Conservation (phyloP, 192 early-diverging fungal genomes). For the Entrophospora sp. region DNA sequence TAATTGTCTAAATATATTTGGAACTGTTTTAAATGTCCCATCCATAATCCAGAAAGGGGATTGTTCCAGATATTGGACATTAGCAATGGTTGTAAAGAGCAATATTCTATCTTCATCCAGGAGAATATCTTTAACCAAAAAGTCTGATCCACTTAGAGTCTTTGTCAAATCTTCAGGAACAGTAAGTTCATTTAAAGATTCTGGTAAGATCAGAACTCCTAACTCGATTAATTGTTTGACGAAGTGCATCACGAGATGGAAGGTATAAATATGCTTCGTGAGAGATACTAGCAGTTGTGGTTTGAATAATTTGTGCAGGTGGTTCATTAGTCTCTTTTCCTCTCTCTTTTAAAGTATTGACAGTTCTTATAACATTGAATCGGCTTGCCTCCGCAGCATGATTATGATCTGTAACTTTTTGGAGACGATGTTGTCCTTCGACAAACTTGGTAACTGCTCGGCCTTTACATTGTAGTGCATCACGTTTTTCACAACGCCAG, state of each 20-base stretch:
- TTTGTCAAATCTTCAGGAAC: no score
- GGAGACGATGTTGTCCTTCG: not conserved
- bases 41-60: not conserved
- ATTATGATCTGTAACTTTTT: not conserved
- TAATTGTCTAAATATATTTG: not conserved
- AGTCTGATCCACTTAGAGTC: not conserved
- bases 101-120: not conserved
- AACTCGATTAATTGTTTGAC: not conserved
- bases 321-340: not conserved
- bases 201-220: not conserved
- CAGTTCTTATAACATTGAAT: not conserved
- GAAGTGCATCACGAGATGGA: not conserved
- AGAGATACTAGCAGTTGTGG: not conserved
- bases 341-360: not conserved
- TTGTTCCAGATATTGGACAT: not conserved
- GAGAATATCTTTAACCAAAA: not conserved
- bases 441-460: not conserved
- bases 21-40: conserved; percentile 2
- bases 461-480: not conserved
- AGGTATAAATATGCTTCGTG: not conserved
- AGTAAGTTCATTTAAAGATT: not conserved
- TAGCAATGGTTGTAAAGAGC: not conserved
- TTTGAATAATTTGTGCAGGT: not conserved
- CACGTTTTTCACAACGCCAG: not conserved
- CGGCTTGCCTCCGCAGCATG: not conserved